These are phyloP conservation scores for Pestalotiopsis sp. DNA, from an alignment of 2,329 filamentous ascomycete species.

Conservation along the genomic window DNA sequence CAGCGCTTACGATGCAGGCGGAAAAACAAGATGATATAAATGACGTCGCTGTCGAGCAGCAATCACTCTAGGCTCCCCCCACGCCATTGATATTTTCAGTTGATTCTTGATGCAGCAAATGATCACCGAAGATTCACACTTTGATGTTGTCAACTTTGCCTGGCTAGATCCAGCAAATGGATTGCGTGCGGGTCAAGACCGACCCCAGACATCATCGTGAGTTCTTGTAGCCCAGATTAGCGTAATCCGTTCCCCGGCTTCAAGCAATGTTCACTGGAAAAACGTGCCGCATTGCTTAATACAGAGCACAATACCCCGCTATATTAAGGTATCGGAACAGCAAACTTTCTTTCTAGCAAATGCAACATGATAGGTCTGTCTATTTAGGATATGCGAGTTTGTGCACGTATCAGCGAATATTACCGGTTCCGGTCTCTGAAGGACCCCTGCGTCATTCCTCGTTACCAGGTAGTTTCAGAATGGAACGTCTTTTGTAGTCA, in stretches of 20 bases:
- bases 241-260: too few species aligned
- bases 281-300: too few species aligned
- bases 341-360: background rate
- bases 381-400: background rate
- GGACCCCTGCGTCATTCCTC: background rate
- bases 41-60: background rate
- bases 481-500: background rate
- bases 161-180: too few species aligned
- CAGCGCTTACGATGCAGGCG: background rate
- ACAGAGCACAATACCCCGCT: background rate
- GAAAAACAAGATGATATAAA: background rate
- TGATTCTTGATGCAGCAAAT: background rate
- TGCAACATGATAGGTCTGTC: background rate
- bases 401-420: background rate
- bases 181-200: too few species aligned
- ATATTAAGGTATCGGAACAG: background rate
- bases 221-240: too few species aligned
- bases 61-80: background rate
- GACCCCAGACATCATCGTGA: too few species aligned
- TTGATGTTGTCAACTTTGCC: too few species aligned
- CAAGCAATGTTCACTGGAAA: too few species aligned
- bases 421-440: background rate
- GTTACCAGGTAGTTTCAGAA: background rate
- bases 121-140: too few species aligned
- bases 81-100: background rate